Conservation (phyloP, 495 filamentous ascomycete genomes). For the Hyaloscypha hepaticicola region DNA sequence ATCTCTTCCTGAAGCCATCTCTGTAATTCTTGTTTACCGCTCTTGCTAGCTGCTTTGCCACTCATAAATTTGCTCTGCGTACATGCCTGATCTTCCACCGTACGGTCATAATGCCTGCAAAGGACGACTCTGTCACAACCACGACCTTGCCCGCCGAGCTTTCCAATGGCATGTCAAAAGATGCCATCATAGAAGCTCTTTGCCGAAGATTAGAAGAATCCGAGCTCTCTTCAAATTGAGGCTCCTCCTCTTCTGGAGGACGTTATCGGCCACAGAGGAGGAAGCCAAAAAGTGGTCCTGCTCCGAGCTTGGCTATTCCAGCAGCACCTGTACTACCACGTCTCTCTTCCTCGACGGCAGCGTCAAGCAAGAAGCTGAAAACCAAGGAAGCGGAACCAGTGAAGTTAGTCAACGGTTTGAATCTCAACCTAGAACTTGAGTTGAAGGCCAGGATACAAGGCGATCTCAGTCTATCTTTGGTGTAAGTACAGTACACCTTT, state of each 20-base stretch:
- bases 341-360: not conserved
- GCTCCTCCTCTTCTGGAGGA: not conserved
- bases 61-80: not conserved
- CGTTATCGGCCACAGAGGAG: not conserved
- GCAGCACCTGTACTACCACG: not conserved
- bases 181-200: slow-evolving; percentile 8
- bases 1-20: not conserved
- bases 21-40: not conserved
- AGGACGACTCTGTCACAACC: not conserved
- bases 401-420: slow-evolving; percentile 35
- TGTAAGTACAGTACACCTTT: slow-evolving; percentile 38
- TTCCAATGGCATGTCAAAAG: slow-evolving; percentile 1
- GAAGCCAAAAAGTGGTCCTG: not conserved
- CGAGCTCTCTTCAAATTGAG: slow-evolving; percentile 8
- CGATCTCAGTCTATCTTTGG: slow-evolving; percentile 37
- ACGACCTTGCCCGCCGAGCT: not conserved
- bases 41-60: not conserved
- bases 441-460: slow-evolving; percentile 38
- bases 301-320: not conserved
- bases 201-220: slow-evolving; percentile 3
- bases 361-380: not conserved
- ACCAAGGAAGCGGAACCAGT: slow-evolving; percentile 31
- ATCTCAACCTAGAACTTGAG: slow-evolving; percentile 40
- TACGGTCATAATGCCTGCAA: not conserved
- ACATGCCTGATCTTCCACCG: not conserved